Conservation (phyloP, 768 basidiomycete species). For the Tephrocybe sp. region DNA sequence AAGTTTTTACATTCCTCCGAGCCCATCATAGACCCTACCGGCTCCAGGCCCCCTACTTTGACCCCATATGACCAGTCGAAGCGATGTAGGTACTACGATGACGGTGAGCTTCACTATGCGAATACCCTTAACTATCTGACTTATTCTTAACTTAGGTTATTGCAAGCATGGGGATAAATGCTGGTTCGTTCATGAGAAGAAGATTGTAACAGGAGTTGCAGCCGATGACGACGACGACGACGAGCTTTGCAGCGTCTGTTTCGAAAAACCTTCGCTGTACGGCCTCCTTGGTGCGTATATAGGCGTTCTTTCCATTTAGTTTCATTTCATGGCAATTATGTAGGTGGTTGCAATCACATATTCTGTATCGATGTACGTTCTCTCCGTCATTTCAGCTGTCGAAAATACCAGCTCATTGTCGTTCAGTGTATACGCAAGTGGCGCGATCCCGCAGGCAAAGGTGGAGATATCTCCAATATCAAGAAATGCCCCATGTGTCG, state of each 20-base stretch:
- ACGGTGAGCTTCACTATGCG: too few species aligned
- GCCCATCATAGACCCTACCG: constrained; percentile 23
- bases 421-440: constrained; percentile 74
- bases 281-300: constrained; percentile 58
- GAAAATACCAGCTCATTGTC: not conserved
- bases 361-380: constrained; percentile 67
- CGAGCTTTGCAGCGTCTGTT: constrained; percentile 65
- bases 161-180: constrained; percentile 69
- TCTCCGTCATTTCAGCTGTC: not conserved
- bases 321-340: not conserved
- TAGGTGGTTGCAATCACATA: constrained; percentile 73
- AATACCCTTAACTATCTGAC: too few species aligned
- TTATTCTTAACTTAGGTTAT: constrained; percentile 53
- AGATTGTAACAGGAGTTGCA: constrained; percentile 7
- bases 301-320: not conserved
- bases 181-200: constrained; percentile 64
- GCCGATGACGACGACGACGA: constrained; percentile 39
- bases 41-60: constrained; percentile 34
- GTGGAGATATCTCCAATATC: constrained; percentile 50
- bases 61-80: constrained; percentile 74
- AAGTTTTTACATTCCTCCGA: constrained; percentile 69
- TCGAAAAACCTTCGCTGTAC: constrained; percentile 67
- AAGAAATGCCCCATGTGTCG: constrained; percentile 84
- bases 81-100: constrained; percentile 61
- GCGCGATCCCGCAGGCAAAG: constrained; percentile 61